Evolutionary conservation across 306 rosid genomes (phyloP), one percentile per base, ranked within the genome.

Genomic region (Glycine soja): DNA sequence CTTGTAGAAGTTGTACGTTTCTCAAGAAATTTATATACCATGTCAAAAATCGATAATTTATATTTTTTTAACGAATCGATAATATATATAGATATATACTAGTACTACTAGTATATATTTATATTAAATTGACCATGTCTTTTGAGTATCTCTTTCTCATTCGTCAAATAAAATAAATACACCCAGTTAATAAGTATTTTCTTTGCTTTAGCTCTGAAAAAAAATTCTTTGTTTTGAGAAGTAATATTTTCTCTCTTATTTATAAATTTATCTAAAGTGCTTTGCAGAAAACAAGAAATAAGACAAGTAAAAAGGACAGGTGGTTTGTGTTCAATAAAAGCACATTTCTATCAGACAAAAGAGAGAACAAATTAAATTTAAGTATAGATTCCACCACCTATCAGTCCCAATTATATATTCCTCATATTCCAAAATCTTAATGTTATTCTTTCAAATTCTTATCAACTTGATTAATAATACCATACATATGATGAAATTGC

Each of bases 381-480:
- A 83, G 80, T 3, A 70, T 76, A 19, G 74, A 82, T 83, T 52
- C 82, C 4, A 30, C 15, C 70, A 10, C 34, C 46, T 68, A 47
- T 15, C 38, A 34, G 24, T 54, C 13, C 12, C 54, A 64, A 62
- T 63, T 51, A 68, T 68, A 40, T 71, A 78, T 74, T 68, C 75
- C 40, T 67, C 42, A 45, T 36, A 52, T 75, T 80, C 64, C 57
- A 15, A 18, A 47, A 36, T 8, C 30, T 76, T 10, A 34, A 75
- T 40, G 77, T 36, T 10, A 43, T 24, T 59, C 12, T 56, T 82
- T 46, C 68, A 70, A 36, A 32, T 51, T 81, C 58, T 16, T 11
- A 0, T 56, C 34, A 1, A 1, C 1, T 48, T 53, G 13, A 32
- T 45, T 47, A 38, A 61, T 50, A 71, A 59, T 12, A 16, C 45